phyloP scores from a whole-genome alignment of 768 basidiomycete species.

The Serendipita sp. region DNA sequence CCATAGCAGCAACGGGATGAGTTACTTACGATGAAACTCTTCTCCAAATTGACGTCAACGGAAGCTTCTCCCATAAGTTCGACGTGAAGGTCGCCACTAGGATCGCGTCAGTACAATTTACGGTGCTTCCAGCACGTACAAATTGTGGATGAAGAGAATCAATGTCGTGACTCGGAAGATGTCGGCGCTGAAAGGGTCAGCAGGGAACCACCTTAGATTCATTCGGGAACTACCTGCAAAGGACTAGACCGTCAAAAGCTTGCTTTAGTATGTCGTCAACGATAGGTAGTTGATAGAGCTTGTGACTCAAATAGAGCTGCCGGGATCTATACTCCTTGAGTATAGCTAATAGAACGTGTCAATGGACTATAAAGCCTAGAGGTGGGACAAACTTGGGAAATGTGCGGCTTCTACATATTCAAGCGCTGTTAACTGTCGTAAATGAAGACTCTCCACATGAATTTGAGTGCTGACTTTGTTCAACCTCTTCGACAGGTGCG shows the following conservation, averaged over 20 bases:
- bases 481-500: conserved; percentile 66
- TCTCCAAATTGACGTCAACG: conserved; percentile 61
- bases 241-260: conserved; percentile 65
- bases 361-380: not conserved
- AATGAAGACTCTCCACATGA: not conserved
- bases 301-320: conserved; percentile 56
- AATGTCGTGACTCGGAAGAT: conserved; percentile 54
- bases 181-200: conserved; percentile 37
- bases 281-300: conserved; percentile 71
- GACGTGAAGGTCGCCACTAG: conserved; percentile 73
- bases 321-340: conserved; percentile 82
- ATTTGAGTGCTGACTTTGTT: conserved; percentile 41
- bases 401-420: not conserved
- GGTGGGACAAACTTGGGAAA: not conserved
- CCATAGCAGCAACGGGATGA: conserved; percentile 1
- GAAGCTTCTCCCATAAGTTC: conserved; percentile 60
- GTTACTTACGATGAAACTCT: conserved; percentile 60
- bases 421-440: not conserved
- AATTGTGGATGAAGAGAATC: conserved; percentile 85
- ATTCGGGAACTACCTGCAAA: conserved; percentile 62
- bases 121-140: conserved; percentile 36
- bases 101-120: not conserved
- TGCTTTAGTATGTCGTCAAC: conserved; percentile 47
- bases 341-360: conserved; percentile 36
- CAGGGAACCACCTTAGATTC: conserved; percentile 1